Conservation (phyloP, 176 grass and related monocot species). For the Phragmites australis region DNA sequence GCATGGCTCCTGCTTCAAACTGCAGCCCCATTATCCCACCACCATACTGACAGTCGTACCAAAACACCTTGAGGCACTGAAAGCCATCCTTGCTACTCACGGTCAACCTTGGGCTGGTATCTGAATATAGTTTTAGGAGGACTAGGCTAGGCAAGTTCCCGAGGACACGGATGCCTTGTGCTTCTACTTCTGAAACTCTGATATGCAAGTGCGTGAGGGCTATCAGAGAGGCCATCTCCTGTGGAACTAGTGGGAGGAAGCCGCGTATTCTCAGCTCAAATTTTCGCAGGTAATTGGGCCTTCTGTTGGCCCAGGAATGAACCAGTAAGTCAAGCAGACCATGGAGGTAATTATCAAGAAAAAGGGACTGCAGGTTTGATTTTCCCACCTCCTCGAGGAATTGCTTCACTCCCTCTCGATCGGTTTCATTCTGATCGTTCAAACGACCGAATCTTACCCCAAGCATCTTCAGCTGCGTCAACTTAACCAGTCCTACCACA, state of each 20-base stretch:
- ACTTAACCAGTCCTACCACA: constrained; percentile 1
- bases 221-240: background rate
- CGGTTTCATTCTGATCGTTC: background rate
- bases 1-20: constrained; percentile 19
- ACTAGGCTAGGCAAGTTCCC: constrained; percentile 16
- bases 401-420: background rate
- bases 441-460: background rate
- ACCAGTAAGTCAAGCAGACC: background rate
- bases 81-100: constrained; percentile 17
- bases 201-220: constrained; percentile 35
- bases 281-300: background rate
- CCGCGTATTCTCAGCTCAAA: constrained; percentile 13
- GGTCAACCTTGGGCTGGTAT: background rate
- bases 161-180: background rate
- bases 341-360: constrained; percentile 3
- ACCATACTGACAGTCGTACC: background rate
- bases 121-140: background rate
- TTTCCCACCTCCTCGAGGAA: background rate
- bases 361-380: constrained; percentile 29
- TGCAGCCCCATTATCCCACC: background rate
- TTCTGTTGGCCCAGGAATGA: no score
- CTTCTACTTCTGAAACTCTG: background rate
- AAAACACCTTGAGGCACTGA: constrained; percentile 10
- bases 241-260: background rate
- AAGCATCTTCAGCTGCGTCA: constrained; percentile 10